Evolutionary conservation across 148 eudicot species (phyloP).

Genomic region (Camellia lanceoleosa): DNA sequence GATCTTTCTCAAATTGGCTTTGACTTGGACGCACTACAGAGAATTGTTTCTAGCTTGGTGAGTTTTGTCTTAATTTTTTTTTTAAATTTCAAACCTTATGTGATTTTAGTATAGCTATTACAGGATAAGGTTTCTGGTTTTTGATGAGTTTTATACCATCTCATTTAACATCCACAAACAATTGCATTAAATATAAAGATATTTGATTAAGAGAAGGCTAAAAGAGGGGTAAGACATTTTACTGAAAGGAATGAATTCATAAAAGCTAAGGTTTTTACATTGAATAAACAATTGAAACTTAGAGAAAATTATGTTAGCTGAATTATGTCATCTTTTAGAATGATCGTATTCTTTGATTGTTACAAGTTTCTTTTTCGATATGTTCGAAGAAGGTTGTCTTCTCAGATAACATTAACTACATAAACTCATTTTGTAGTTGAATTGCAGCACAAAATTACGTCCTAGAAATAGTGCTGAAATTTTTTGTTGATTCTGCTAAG

Average conservation of each 20-base stretch:
- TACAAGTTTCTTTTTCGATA: neutral
- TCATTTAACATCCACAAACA: neutral
- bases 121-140: neutral
- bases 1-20: constrained; percentile 56
- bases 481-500: neutral
- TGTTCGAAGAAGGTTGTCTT: neutral
- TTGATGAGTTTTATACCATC: neutral
- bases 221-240: neutral
- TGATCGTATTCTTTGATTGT: neutral
- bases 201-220: neutral
- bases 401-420: neutral
- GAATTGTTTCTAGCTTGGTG: constrained; percentile 70
- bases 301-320: neutral
- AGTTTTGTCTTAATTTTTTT: constrained; percentile 27
- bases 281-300: neutral
- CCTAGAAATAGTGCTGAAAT: neutral
- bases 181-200: neutral
- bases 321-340: too few species aligned
- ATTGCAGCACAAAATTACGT: neutral
- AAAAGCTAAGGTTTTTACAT: neutral
- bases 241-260: neutral
- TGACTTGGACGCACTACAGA: constrained; percentile 49
- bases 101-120: too few species aligned
- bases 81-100: neutral
- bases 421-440: neutral